These are phyloP conservation scores for Kwoniella shivajii DNA, from an alignment of 1,284 basidiomycete species.

Conservation along the genomic window DNA sequence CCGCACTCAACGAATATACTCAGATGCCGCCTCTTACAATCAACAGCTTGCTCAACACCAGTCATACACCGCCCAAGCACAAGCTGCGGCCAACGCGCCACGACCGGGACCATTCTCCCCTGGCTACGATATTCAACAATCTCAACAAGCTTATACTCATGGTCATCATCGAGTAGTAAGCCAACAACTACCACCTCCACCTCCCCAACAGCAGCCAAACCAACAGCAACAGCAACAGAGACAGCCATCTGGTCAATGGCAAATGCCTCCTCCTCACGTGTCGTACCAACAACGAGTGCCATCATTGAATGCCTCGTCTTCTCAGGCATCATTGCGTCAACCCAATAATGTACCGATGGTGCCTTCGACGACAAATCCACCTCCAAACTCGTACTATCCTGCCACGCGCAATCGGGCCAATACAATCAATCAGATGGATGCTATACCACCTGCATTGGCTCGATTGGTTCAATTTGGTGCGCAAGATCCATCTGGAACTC, in stretches of 20 bases:
- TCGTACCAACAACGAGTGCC: conserved; percentile 35
- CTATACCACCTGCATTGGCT: conserved; percentile 86
- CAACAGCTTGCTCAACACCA: conserved; percentile 94
- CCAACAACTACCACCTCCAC: conserved; percentile 21
- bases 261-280: conserved; percentile 9
- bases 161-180: conserved; percentile 12
- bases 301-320: conserved; percentile 27
- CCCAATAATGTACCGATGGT: conserved; percentile 26
- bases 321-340: conserved; percentile 27
- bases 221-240: conserved; percentile 15
- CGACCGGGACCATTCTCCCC: conserved; percentile 41
- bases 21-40: conserved; percentile 91
- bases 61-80: conserved; percentile 77
- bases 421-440: conserved; percentile 82
- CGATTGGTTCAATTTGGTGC: conserved; percentile 80
- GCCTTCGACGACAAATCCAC: conserved; percentile 54
- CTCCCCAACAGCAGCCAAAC: conserved; percentile 6
- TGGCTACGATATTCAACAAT: conserved; percentile 31
- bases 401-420: conserved; percentile 71
- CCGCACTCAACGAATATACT: conserved; percentile 75
- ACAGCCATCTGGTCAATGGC: conserved; percentile 29
- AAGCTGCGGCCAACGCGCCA: conserved; percentile 29
- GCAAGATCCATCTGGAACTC: conserved; percentile 73
- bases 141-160: conserved; percentile 12
- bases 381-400: conserved; percentile 67